Percentiles rank a stretch among this genome's conserved stretches.
phyloP scores from a whole-genome alignment of 345 rosid species.

The Aquilaria yunnanensis region DNA sequence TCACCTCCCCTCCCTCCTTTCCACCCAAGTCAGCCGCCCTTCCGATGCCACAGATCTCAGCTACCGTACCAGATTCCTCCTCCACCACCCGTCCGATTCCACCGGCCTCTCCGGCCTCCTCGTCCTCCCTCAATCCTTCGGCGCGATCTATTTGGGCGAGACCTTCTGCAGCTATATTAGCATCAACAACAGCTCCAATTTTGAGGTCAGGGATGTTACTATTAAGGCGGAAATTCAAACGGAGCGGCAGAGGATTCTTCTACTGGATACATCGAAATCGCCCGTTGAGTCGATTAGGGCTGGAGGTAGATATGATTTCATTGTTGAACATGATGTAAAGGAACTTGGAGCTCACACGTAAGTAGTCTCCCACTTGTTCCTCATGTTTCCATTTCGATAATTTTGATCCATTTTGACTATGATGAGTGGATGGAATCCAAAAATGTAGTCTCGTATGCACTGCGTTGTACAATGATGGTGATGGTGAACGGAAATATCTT shows the following conservation, averaged over 20 bases:
- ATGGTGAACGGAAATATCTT: conserved; percentile 87
- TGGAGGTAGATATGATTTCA: conserved; percentile 89
- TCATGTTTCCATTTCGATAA: background rate
- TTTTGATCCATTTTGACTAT: background rate
- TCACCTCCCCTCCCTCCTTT: conserved; percentile 41
- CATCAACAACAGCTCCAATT: conserved; percentile 81
- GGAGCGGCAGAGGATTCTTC: conserved; percentile 84
- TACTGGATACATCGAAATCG: conserved; percentile 76
- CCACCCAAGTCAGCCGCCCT: conserved; percentile 21
- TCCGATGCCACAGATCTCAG: conserved; percentile 56
- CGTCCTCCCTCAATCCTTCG: conserved; percentile 96
- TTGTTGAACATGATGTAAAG: conserved; percentile 95
- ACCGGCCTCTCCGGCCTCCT: conserved; percentile 92
- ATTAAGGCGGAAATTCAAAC: conserved; percentile 98
- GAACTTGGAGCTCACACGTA: conserved; percentile 99
- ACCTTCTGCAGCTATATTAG: conserved; percentile 91
- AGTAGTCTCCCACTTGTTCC: background rate
- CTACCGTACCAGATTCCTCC: conserved; percentile 63
- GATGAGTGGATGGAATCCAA: background rate
- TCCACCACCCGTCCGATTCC: conserved; percentile 65
- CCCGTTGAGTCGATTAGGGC: conserved; percentile 87
- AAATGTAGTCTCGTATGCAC: conserved; percentile 81
- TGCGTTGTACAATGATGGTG: conserved; percentile 79
- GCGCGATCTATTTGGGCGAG: conserved; percentile 94
- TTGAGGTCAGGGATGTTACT: conserved; percentile 75